phyloP scores from a whole-genome alignment of 2,329 filamentous ascomycete species.

The Sclerotinia trifoliorum region DNA sequence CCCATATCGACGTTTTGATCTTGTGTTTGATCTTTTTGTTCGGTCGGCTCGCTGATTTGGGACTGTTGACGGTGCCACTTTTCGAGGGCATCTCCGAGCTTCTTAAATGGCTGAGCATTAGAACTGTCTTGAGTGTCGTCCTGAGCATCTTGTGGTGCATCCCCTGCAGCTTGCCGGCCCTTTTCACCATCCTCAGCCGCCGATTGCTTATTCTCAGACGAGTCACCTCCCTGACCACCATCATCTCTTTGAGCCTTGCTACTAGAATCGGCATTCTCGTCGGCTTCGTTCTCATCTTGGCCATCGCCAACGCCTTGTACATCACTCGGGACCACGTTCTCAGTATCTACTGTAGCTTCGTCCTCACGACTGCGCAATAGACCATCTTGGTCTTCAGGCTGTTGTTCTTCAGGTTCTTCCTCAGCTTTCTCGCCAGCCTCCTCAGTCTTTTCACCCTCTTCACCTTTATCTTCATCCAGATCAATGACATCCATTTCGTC shows the following conservation, averaged over 20 bases:
- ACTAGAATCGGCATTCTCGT: slow-evolving; percentile 61
- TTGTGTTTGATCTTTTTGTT: slow-evolving; percentile 46
- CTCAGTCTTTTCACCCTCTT: slow-evolving; percentile 47
- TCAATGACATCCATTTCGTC: slow-evolving; percentile 40
- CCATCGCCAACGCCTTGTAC: slow-evolving; percentile 64
- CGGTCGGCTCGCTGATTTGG: slow-evolving; percentile 65
- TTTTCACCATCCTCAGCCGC: slow-evolving; percentile 62
- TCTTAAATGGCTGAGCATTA: slow-evolving; percentile 77
- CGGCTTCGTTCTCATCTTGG: slow-evolving; percentile 60
- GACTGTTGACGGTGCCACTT: slow-evolving; percentile 87
- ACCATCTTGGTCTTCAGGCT: slow-evolving; percentile 50
- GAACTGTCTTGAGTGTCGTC: slow-evolving; percentile 44
- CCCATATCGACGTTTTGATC: slow-evolving; percentile 46
- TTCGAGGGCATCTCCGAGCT: slow-evolving; percentile 88
- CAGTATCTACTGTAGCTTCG: slow-evolving; percentile 52
- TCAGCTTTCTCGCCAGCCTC: slow-evolving; percentile 51
- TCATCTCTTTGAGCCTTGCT: slow-evolving; percentile 64
- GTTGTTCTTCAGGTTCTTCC: slow-evolving; percentile 49
- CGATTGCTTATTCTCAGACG: slow-evolving; percentile 61
- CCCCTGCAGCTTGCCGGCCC: slow-evolving; percentile 45
- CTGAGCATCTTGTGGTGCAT: slow-evolving; percentile 41
- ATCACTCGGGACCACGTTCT: slow-evolving; percentile 64
- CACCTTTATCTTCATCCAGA: slow-evolving; percentile 37
- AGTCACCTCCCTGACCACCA: slow-evolving; percentile 63
- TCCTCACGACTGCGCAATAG: slow-evolving; percentile 45